Evolutionary conservation across 1,284 basidiomycete genomes (phyloP), one percentile per base, ranked within the genome.

Genomic region (Cryptococcus depauperatus): DNA sequence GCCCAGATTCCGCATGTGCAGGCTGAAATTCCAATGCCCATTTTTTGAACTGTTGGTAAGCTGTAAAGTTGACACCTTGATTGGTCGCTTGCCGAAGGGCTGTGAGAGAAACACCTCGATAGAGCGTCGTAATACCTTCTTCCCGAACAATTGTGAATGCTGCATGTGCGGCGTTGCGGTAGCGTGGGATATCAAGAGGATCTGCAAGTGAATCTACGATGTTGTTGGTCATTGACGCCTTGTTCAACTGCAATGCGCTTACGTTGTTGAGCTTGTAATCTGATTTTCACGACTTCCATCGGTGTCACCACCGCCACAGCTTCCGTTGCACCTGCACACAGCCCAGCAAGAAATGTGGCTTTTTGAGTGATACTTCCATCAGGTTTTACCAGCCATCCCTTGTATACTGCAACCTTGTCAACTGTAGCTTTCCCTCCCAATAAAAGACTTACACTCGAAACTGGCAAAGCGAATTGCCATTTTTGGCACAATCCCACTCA

Each of bases 251-350:
- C 11, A n/a, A 14, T 37, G n/a, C n/a, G 61, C 62, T 55, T 43
- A 65, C 64, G 93, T 68, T 89, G 86, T 69, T 98, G 95, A 6
- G 95, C 93, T 73, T 99, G 93, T 58, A 99, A 75, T 45, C 95
- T 82, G 66, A 99, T 98, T 76, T 98, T 99, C 66, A 98, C 89
- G 35, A 98, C 93, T 68, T 99, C 93, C 93, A 99, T 98, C 0
- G 93, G 93, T 47, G 88, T 95, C 10, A 98, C 93, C 32, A 98
- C 90, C 9, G 82, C 76, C 14, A 99, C 82, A 5, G 93, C 93
- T 73, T 95, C 93, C 1, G 91, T 90, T 14, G 85, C 85, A 44
- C 93, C 93, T 10, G 93, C 93, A 43, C 84, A 88, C 23, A 99
- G 77, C 64, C 93, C 93, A 58, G 90, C 90, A 39, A 91, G 52